Percentiles rank a stretch among this genome's conserved stretches.
Conservation (phyloP, 2,329 filamentous ascomycete genomes). For the Ophiostoma angusticollis region DNA sequence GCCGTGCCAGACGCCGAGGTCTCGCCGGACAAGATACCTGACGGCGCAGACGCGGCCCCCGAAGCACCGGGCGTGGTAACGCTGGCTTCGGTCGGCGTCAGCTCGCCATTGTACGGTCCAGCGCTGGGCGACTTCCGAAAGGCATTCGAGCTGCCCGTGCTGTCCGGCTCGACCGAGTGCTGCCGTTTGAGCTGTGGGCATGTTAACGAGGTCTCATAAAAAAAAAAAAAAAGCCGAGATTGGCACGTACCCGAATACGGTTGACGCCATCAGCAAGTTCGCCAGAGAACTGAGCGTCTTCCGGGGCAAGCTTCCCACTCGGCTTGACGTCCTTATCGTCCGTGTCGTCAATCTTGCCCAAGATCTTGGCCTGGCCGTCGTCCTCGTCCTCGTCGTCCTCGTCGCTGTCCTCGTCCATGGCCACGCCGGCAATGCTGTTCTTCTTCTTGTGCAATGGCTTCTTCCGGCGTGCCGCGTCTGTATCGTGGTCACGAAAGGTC, state of each 20-base stretch:
- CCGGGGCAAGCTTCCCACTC: conserved; percentile 48
- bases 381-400: conserved; percentile 55
- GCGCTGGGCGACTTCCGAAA: conserved; percentile 34
- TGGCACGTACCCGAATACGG: conserved; percentile 57
- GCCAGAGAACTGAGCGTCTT: conserved; percentile 59
- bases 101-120: conserved; percentile 25
- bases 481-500: conserved; percentile 63
- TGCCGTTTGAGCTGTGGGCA: conserved; percentile 58
- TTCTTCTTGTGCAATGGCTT: conserved; percentile 44
- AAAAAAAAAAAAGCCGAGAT: conserved; percentile 11
- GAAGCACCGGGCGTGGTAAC: conserved; percentile 13
- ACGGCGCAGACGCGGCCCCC: neutral
- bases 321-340: conserved; percentile 43
- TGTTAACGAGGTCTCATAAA: conserved; percentile 9
- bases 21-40: neutral
- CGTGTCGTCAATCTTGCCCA: conserved; percentile 52
- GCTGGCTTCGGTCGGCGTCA: conserved; percentile 28
- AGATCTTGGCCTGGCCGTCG: conserved; percentile 24
- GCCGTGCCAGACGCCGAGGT: neutral
- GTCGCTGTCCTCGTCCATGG: conserved; percentile 60
- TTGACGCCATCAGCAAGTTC: conserved; percentile 71
- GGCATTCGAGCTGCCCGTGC: conserved; percentile 25
- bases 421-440: conserved; percentile 33
- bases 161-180: conserved; percentile 59
- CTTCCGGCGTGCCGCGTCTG: conserved; percentile 40